Evolutionary conservation across 495 filamentous ascomycete species (phyloP).

Genomic region (Elaphomyces granulatus): DNA sequence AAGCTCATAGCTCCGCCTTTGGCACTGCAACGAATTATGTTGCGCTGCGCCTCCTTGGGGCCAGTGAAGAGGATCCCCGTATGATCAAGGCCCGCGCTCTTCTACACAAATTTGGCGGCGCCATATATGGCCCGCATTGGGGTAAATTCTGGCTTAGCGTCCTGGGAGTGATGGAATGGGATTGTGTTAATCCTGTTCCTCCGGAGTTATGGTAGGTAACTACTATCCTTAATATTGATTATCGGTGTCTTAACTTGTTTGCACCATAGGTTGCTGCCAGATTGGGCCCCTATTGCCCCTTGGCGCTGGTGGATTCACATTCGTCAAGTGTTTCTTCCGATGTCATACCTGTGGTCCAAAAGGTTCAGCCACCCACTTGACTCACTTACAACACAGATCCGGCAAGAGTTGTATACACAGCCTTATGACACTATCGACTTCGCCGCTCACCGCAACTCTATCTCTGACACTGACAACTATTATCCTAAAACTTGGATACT

Average conservation of each 20-base stretch:
- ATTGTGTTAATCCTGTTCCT: slow-evolving; percentile 85
- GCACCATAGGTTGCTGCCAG: slow-evolving; percentile 54
- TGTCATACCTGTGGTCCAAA: slow-evolving; percentile 80
- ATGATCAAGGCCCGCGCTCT: slow-evolving; percentile 78
- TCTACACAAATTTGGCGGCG: slow-evolving; percentile 77
- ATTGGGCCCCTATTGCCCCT: slow-evolving; percentile 88
- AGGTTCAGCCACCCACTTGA: slow-evolving; percentile 57
- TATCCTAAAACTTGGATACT: slow-evolving; percentile 81
- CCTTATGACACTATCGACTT: slow-evolving; percentile 69
- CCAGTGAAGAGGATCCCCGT: slow-evolving; percentile 64
- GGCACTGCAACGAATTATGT: slow-evolving; percentile 86
- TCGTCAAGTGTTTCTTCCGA: slow-evolving; percentile 80
- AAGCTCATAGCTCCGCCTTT: slow-evolving; percentile 85
- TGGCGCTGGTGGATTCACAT: slow-evolving; percentile 99
- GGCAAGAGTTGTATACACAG: slow-evolving; percentile 74
- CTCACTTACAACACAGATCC: slow-evolving; percentile 52
- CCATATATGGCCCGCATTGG: slow-evolving; percentile 80
- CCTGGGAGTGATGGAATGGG: slow-evolving; percentile 73
- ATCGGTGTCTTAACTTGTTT: no score
- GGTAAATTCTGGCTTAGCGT: slow-evolving; percentile 84
- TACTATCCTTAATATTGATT: no score
- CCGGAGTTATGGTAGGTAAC: slow-evolving; percentile 80
- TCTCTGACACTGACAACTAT: slow-evolving; percentile 71
- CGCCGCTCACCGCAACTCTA: slow-evolving; percentile 63
- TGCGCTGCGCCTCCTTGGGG: slow-evolving; percentile 75